Conservation (phyloP, 2,329 filamentous ascomycete genomes). For the Aspergillus japonicus region DNA sequence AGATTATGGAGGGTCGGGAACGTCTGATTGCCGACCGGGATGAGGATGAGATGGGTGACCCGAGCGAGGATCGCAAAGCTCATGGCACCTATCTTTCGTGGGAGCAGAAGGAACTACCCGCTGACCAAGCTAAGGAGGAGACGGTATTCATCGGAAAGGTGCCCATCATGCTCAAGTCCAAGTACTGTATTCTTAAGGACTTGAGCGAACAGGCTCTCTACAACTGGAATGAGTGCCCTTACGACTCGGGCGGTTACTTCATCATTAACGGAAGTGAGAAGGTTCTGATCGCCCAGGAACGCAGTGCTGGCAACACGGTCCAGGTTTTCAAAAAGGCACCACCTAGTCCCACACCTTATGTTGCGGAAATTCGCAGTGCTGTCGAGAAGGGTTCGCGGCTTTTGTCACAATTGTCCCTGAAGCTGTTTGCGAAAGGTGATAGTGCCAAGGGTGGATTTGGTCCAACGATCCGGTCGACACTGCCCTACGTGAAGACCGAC, state of each 20-base stretch:
- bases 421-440: conserved; percentile 83
- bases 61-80: conserved; percentile 50
- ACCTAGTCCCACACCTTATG: conserved; percentile 87
- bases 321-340: conserved; percentile 98
- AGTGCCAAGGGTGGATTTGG: conserved; percentile 76
- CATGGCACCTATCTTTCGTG: conserved; percentile 47
- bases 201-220: conserved; percentile 84
- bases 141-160: conserved; percentile 92
- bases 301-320: conserved; percentile 96
- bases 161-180: conserved; percentile 96
- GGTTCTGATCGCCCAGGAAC: conserved; percentile 95
- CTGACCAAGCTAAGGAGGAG: conserved; percentile 61
- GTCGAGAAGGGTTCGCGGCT: conserved; percentile 93
- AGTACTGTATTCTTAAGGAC: conserved; percentile 85
- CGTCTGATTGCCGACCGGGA: conserved; percentile 69
- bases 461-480: conserved; percentile 81
- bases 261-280: conserved; percentile 99
- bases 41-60: conserved; percentile 53
- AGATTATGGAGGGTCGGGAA: conserved; percentile 79
- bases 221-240: conserved; percentile 91
- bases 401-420: conserved; percentile 89
- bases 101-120: conserved; percentile 45
- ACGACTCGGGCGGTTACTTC: conserved; percentile 97
- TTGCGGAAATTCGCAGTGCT: conserved; percentile 93
- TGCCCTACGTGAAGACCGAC: conserved; percentile 92